Conservation (phyloP, 176 grass and related monocot species). For the Typha latifolia region DNA sequence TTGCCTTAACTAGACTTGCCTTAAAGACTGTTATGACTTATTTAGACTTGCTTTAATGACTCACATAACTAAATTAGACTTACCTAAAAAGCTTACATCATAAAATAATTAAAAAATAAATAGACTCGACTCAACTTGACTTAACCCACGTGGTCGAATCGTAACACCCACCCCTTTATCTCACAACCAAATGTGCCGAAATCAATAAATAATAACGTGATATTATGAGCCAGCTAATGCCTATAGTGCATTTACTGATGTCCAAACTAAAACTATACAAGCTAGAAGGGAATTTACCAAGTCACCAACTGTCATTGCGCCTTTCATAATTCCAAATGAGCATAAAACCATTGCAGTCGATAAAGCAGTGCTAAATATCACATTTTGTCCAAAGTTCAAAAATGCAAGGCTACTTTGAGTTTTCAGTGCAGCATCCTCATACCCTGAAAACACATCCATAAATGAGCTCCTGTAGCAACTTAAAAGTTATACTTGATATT, state of each 20-base stretch:
- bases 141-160: no score
- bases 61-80: no score
- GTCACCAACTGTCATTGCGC: slow-evolving; percentile 92
- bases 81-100: no score
- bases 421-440: slow-evolving; percentile 84
- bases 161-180: no score
- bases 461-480: slow-evolving; percentile 23
- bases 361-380: slow-evolving; percentile 92
- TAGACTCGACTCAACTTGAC: no score
- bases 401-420: slow-evolving; percentile 93
- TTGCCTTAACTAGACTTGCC: no score
- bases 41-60: no score
- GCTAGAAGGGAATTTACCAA: slow-evolving; percentile 55
- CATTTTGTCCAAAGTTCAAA: slow-evolving; percentile 88
- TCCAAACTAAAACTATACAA: slow-evolving; percentile 4
- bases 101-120: no score
- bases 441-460: slow-evolving; percentile 39
- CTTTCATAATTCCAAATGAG: slow-evolving; percentile 94
- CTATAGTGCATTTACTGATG: neutral
- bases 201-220: no score
- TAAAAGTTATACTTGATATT: neutral
- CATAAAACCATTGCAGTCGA: slow-evolving; percentile 93
- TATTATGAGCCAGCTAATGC: neutral
- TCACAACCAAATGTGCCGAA: no score
- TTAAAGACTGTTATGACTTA: no score